Evolutionary conservation across 495 filamentous ascomycete species (phyloP), one percentile per base, ranked within the genome.

Genomic region (Staphylotrichum tortipilum): DNA sequence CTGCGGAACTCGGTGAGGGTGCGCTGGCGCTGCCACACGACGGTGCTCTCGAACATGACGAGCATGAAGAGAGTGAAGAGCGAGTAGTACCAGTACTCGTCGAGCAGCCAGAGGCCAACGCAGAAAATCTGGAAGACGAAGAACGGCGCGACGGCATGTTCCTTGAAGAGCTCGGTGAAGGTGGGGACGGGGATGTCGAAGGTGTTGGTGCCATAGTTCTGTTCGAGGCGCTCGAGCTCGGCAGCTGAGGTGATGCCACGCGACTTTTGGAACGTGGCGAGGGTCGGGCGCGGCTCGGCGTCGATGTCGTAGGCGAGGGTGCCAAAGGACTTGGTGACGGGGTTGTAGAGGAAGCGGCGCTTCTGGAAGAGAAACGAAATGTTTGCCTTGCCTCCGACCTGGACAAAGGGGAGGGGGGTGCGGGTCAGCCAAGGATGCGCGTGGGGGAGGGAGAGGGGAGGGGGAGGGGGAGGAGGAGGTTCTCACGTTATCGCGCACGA

Each of bases 61-160:
- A 99, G 81, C 92, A 97, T 97, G 72, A 96, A 91, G 18, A 97
- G 81, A 2, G 92, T 97, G 63, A 99, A 99, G 11, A 99, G 77
- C 52, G 92, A 99, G 67, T 97, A 99, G 71, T 99, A 99, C 92
- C 92, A 99, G 70, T 96, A 97, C 70, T 99, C 92, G 66, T 99
- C 92, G 66, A 99, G 66, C 84, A 96, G 88, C 92, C 92, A 99
- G 52, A 99, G 72, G 23, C 94, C 92, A 49, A 99, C 92, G 56
- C 94, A 97, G 74, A 99, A 99, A 34, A 99, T 74, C 72, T 99
- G 92, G 70, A 99, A 99, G 44, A 99, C 89, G 67, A 99, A 99
- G 78, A 99, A 99, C 11, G 92, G 92, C 26, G 92, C 92, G 28
- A 99, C 92, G 19, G 92, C 91, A 70, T 99, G 92, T 67, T 99